Evolutionary conservation across 306 rosid genomes (phyloP).

Genomic region (Prunus mume): DNA sequence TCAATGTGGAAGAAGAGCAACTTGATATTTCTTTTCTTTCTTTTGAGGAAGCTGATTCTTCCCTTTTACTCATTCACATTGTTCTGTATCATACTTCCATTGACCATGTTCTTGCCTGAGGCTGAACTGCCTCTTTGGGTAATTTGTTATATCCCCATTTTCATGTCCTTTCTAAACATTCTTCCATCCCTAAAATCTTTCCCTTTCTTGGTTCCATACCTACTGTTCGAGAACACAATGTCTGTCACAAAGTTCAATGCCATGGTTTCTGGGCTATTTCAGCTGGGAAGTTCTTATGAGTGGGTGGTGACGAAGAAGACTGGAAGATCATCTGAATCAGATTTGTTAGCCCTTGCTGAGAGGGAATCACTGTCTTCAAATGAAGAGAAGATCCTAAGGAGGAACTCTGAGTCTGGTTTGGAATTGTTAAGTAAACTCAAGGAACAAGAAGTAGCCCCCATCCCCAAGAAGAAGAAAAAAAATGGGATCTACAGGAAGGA

Average conservation of each 20-base stretch:
- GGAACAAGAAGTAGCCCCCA: constrained; percentile 36
- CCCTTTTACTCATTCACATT: constrained; percentile 98
- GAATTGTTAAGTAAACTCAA: constrained; percentile 64
- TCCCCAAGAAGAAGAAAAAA: constrained; percentile 54
- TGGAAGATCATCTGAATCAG: constrained; percentile 91
- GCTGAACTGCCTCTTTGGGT: constrained; percentile 97
- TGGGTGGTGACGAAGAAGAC: constrained; percentile 99
- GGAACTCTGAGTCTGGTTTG: constrained; percentile 85
- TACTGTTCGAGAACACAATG: constrained; percentile 98
- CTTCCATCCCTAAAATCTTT: constrained; percentile 95
- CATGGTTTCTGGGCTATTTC: constrained; percentile 93
- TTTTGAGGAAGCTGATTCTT: constrained; percentile 86
- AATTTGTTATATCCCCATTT: constrained; percentile 81
- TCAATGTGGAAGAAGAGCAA: constrained; percentile 82
- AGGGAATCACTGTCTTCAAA: constrained; percentile 64
- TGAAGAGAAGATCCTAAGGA: constrained; percentile 74
- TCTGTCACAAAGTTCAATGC: constrained; percentile 99
- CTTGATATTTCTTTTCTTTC: constrained; percentile 85
- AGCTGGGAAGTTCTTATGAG: constrained; percentile 93
- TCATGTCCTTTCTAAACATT: constrained; percentile 89
- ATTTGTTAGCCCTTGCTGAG: constrained; percentile 72
- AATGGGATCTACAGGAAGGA: constrained; percentile 84
- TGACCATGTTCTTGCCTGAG: constrained; percentile 96
- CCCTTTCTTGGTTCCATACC: constrained; percentile 91
- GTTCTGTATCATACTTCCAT: constrained; percentile 87